Conservation (phyloP, 768 basidiomycete genomes). For the Kwoniella sp. region DNA sequence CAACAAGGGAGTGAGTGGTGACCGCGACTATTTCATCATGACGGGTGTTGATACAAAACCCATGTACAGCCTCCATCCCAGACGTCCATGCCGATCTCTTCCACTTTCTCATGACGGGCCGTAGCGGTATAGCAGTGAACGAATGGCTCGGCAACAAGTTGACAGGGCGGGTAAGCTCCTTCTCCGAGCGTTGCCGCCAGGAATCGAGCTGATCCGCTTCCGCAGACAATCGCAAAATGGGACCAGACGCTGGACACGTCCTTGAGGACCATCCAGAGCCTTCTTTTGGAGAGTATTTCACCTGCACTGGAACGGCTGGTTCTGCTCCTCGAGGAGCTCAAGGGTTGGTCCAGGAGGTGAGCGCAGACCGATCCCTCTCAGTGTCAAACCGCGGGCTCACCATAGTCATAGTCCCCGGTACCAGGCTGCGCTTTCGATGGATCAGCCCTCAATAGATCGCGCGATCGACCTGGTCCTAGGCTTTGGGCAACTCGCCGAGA, state of each 20-base stretch:
- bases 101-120: conserved; percentile 34
- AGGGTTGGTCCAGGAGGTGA: conserved; percentile 27
- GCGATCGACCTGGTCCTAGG: conserved; percentile 14
- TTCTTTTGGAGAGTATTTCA: conserved; percentile 28
- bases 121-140: conserved; percentile 25
- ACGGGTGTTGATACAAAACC: not conserved
- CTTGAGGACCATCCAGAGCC: conserved; percentile 22
- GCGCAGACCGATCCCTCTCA: conserved; percentile 1
- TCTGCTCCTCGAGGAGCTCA: conserved; percentile 31
- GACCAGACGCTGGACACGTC: conserved; percentile 21
- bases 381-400: not conserved
- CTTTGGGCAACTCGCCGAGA: conserved; percentile 20
- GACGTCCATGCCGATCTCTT: conserved; percentile 41
- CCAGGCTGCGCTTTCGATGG: conserved; percentile 1
- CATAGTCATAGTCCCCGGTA: no score
- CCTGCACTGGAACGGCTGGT: conserved; percentile 31
- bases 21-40: not conserved
- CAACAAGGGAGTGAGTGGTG: conserved; percentile 36
- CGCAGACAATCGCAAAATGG: conserved; percentile 40
- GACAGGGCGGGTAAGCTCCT: conserved; percentile 34
- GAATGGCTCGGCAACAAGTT: conserved; percentile 42
- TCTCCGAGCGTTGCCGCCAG: no score
- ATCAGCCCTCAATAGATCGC: not conserved
- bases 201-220: conserved; percentile 1
- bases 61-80: conserved; percentile 16